Conservation (phyloP, 768 basidiomycete genomes). For the Neoboletus magnificus region DNA sequence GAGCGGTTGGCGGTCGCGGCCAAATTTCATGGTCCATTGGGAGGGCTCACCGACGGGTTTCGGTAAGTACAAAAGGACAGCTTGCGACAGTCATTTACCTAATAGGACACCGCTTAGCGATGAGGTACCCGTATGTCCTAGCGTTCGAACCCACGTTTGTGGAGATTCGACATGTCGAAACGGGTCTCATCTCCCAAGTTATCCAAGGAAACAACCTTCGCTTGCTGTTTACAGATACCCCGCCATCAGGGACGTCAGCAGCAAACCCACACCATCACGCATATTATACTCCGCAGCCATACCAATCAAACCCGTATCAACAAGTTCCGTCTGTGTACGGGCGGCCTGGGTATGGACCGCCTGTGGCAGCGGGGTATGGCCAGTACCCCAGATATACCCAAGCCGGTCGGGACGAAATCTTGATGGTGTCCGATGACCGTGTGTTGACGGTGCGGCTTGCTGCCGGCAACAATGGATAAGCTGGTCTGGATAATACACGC, state of each 20-base stretch:
- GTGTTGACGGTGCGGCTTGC: conserved; percentile 66
- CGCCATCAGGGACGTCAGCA: conserved; percentile 75
- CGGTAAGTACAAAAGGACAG: conserved; percentile 53
- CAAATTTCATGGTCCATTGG: conserved; percentile 95
- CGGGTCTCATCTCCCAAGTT: conserved; percentile 87
- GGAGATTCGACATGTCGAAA: conserved; percentile 94
- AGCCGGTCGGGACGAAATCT: conserved; percentile 74
- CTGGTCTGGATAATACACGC: background rate
- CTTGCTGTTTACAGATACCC: conserved; percentile 90
- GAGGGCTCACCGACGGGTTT: conserved; percentile 93
- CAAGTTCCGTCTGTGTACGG: conserved; percentile 26
- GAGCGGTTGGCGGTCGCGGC: conserved; percentile 86
- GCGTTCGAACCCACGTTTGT: conserved; percentile 97
- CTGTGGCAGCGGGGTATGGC: conserved; percentile 32
- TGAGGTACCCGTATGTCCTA: conserved; percentile 94
- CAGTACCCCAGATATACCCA: conserved; percentile 46
- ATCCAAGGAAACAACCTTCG: conserved; percentile 91
- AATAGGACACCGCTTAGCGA: conserved; percentile 48
- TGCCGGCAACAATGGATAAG: conserved; percentile 21
- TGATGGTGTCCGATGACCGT: conserved; percentile 88
- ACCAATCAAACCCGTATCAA: conserved; percentile 33
- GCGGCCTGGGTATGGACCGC: conserved; percentile 29
- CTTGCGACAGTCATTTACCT: conserved; percentile 1
- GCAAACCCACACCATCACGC: conserved; percentile 37
- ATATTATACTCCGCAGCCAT: conserved; percentile 31